These are phyloP conservation scores for Hondaea fermentalgiana DNA, from an alignment of 108 stramenopile genomes.

Conservation along the genomic window DNA sequence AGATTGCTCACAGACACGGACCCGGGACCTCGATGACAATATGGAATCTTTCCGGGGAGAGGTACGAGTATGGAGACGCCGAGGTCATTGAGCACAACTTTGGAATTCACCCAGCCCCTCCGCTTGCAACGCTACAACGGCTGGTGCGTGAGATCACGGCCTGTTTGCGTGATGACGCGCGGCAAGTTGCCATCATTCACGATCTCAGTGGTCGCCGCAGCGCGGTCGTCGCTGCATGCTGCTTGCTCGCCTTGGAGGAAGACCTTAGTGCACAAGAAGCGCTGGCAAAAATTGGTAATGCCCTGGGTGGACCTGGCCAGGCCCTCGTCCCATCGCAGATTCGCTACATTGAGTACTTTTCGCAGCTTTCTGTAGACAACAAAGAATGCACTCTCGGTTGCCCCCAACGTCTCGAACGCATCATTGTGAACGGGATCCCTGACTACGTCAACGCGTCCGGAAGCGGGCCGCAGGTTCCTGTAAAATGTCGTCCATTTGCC, in stretches of 20 bases:
- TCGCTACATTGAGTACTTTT: not conserved
- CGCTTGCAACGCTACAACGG: not conserved
- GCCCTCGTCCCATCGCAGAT: not conserved
- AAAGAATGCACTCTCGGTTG: no score
- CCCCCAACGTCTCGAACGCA: not conserved
- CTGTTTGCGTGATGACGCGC: not conserved
- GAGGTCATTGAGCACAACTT: not conserved
- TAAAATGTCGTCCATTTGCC: not conserved
- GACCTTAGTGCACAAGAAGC: not conserved
- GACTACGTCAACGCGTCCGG: not conserved
- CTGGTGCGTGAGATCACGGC: not conserved
- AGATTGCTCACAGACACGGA: not conserved
- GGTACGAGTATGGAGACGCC: not conserved
- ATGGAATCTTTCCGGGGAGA: constrained; percentile 16
- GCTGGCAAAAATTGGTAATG: not conserved
- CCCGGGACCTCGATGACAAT: not conserved
- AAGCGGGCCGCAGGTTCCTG: not conserved
- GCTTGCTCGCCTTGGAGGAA: not conserved
- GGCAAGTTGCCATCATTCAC: not conserved
- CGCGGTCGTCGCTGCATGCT: not conserved
- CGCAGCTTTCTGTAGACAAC: not conserved
- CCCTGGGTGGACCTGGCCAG: not conserved
- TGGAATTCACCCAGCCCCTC: not conserved
- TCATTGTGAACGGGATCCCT: constrained; percentile 8
- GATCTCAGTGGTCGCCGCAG: not conserved